Conservation (phyloP, 2,329 filamentous ascomycete species). For the Diplocarpon rosae region DNA sequence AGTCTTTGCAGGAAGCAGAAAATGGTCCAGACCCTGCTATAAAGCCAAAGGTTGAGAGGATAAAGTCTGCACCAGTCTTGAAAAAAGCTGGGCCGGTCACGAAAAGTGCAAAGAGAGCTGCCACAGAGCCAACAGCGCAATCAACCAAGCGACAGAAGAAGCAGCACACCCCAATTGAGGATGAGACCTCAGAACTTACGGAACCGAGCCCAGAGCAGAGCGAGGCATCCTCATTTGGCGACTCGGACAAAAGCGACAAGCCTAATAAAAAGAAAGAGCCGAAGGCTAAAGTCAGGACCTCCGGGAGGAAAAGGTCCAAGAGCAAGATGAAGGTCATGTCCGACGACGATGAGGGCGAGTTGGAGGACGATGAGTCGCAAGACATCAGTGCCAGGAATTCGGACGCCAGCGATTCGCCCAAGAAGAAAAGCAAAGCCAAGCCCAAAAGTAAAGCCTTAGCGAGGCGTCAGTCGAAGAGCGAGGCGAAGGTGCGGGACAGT, state of each 20-base stretch:
- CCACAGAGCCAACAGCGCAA: slow-evolving; percentile 32
- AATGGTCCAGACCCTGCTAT: background rate
- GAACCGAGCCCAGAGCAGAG: slow-evolving; percentile 6
- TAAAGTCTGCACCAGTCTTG: slow-evolving; percentile 38
- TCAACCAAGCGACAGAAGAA: slow-evolving; percentile 26
- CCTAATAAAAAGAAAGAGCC: slow-evolving; percentile 9
- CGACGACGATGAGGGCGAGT: slow-evolving; percentile 11
- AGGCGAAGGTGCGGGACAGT: slow-evolving; percentile 22
- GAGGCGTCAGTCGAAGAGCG: slow-evolving; percentile 5
- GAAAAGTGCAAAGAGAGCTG: slow-evolving; percentile 27
- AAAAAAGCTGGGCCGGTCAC: slow-evolving; percentile 17
- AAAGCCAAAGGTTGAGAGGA: slow-evolving; percentile 7
- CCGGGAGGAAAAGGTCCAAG: slow-evolving; percentile 7
- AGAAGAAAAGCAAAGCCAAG: slow-evolving; percentile 6
- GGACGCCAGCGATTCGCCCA: slow-evolving; percentile 5
- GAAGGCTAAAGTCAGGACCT: slow-evolving; percentile 6
- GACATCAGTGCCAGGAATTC: background rate
- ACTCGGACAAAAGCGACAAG: slow-evolving; percentile 9
- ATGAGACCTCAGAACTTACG: slow-evolving; percentile 10
- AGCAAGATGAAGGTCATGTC: slow-evolving; percentile 14
- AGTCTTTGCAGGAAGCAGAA: slow-evolving; percentile 8
- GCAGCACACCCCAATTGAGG: slow-evolving; percentile 16
- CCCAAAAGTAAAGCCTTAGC: slow-evolving; percentile 5
- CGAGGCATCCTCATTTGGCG: slow-evolving; percentile 8
- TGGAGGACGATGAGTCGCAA: slow-evolving; percentile 7